Conservation (phyloP, 768 basidiomycete species). For the Boletellus ananiceps region DNA sequence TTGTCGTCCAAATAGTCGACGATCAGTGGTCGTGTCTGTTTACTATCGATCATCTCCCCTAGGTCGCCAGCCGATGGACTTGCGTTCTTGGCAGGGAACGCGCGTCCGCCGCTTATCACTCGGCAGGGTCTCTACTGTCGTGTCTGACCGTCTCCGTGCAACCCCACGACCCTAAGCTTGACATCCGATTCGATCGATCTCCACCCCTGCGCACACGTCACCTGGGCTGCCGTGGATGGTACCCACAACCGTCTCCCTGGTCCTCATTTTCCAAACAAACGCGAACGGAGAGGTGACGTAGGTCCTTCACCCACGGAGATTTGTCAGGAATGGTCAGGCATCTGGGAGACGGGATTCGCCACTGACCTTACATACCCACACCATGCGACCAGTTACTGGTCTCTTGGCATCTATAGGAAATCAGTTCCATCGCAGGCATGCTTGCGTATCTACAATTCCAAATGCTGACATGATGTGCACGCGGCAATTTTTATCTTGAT, state of each 20-base stretch:
- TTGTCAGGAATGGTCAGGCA: not conserved
- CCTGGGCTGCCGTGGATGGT: not conserved
- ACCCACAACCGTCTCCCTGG: not conserved
- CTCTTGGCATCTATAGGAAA: conserved; percentile 5
- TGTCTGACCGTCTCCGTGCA: not conserved
- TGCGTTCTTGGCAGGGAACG: not conserved
- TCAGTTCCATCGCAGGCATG: not conserved
- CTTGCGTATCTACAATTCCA: not conserved
- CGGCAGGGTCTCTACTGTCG: not conserved
- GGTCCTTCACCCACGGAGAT: conserved; percentile 17
- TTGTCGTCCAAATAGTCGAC: not conserved
- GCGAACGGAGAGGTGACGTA: conserved; percentile 20
- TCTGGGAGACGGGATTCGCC: conserved; percentile 3
- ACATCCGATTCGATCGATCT: conserved; percentile 21
- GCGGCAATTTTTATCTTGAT: not conserved
- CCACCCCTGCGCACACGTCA: conserved; percentile 11
- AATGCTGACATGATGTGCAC: not conserved
- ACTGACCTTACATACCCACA: conserved; percentile 1
- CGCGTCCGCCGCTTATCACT: not conserved
- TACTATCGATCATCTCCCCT: not conserved
- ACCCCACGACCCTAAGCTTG: conserved; percentile 1
- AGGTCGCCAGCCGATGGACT: not conserved
- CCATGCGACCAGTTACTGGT: conserved; percentile 8
- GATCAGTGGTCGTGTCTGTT: not conserved
- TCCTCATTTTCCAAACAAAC: conserved; percentile 4